Base-by-base conservation (phyloP, 495 filamentous ascomycete species). In the Stereocaulon alpinum region DNA sequence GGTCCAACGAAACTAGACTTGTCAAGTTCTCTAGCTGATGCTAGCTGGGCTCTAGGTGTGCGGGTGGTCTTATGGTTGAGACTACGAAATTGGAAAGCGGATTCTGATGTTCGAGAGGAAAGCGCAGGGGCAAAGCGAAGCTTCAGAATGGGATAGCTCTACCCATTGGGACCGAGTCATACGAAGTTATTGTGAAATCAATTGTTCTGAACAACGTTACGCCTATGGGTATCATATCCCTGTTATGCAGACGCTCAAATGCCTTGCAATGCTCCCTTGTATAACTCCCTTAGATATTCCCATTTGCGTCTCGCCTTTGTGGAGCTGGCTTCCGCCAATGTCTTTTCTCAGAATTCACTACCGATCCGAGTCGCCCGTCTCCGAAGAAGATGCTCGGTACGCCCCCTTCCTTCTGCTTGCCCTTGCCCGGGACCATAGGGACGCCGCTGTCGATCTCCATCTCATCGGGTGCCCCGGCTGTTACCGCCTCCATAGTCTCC, bases 1-100 rank as follows among this genome's bases (percentile, higher is more conserved):
- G 72, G 85, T 15, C 42, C 3, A 15, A 52, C 20, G 11, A 42
- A 27, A 27, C 18, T 27, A 29, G 20, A n/a, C 2, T 51, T 42
- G 18, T 41, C 37, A 11, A 45, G 7, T 57, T 11, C 7, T 17
- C 32, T 64, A 18, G 2, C 53, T 50, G 30, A 51, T 34, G 20
- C n/a, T 29, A 49, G 30, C 29, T 55, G 55, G 47, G 44, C 52
- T 44, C 37, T 69, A 95, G 89, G 57, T 94, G 90, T 72, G 79
- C 80, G 32, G 82, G 82, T 66, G 83, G 79, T 56, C 82, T 92
- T 69, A 86, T 78, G 61, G 86, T 91, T 11, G 90, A 95, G 71
- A 94, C 89, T 27, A 94, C 89, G 24, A 74, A 79, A 51, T 92
- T 87, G 86, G 88, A 93, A 40, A 61, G 42, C 17, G 52, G 57